Base-by-base conservation (phyloP, 164 flowering plant genomes). In the Nelumbo lutea region DNA sequence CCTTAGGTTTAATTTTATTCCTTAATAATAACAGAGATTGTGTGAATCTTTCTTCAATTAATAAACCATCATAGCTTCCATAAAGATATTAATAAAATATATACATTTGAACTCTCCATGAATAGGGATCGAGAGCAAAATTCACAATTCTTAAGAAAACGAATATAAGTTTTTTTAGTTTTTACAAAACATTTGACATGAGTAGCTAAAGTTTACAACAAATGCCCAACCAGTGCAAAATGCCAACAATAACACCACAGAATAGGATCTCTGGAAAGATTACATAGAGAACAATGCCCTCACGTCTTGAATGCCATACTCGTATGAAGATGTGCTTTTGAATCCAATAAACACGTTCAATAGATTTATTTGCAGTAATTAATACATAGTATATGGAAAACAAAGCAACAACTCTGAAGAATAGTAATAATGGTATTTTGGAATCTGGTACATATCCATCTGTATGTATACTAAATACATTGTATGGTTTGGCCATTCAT, bases 211-310 rank as follows among this genome's bases (percentile, higher is more conserved):
- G 96, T 81, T 87, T 91, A 97, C 98, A 93, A 66, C 91, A 88
- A 42, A 93, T 79, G 64, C 83, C 75, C 2, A 80, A 52, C 66
- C 73, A 56, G 64, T 93, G 98, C 65, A 85, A 62, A 69, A 87
- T 47, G 70, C 96, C 97, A 0, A 91, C 73, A 53, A 90, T 84
- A 27, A 90, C 57, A 68, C 74, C 91, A 96, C 96, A 90, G 66
- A 93, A 91, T 38, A 87, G 77, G 70, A 93, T 91, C 75, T 93
- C 98, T 6, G 89, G 96, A 76, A 93, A 91, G 69, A 93, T 76
- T 40, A 93, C 98, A 68, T 93, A 91, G 1, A 93, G 87, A 27
- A 93, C 86, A 67, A 84, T 82, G 69, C 98, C 97, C 0, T 85
- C 83, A 72, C 78, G 82, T 76, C 72, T 75, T 6, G 97, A 93